A percentile compares a stretch with the other conserved stretches of the same genome.
Evolutionary conservation across 2,329 filamentous ascomycete species (phyloP).

Genomic region (Cladosporium velox): DNA sequence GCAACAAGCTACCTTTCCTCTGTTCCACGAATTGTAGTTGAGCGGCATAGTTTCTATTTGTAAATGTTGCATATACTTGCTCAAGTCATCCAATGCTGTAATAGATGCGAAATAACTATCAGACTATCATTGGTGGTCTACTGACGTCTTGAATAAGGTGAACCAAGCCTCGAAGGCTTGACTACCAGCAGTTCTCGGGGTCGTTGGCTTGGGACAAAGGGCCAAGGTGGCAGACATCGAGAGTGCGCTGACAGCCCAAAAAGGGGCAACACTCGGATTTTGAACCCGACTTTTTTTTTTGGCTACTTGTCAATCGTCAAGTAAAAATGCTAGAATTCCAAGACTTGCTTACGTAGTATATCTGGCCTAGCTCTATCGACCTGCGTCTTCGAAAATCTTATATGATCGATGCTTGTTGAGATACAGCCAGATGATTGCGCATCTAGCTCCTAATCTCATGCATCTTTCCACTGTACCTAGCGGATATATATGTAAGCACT

Average conservation of each 20-base stretch:
- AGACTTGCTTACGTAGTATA: not conserved
- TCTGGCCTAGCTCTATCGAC: not conserved
- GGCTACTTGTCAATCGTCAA: not conserved
- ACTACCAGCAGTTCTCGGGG: not conserved
- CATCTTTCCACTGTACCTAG: not conserved
- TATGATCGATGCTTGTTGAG: not conserved
- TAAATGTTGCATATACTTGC: too few relatives aligned
- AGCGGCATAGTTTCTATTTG: not conserved
- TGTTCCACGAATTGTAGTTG: not conserved
- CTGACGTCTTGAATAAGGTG: not conserved
- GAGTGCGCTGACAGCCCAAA: not conserved
- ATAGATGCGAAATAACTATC: not conserved
- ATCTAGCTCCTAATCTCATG: not conserved
- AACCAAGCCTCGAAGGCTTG: not conserved
- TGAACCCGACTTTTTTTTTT: not conserved
- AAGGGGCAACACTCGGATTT: not conserved
- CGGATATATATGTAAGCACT: too few relatives aligned
- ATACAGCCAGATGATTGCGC: not conserved
- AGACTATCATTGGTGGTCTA: not conserved
- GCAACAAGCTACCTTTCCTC: not conserved
- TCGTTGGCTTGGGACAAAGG: not conserved
- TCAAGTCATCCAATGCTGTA: not conserved
- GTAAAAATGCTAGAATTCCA: not conserved
- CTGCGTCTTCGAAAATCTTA: not conserved
- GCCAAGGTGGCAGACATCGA: not conserved